Conservation (phyloP, 441 rosid genomes). For the Brassica hybrid region DNA sequence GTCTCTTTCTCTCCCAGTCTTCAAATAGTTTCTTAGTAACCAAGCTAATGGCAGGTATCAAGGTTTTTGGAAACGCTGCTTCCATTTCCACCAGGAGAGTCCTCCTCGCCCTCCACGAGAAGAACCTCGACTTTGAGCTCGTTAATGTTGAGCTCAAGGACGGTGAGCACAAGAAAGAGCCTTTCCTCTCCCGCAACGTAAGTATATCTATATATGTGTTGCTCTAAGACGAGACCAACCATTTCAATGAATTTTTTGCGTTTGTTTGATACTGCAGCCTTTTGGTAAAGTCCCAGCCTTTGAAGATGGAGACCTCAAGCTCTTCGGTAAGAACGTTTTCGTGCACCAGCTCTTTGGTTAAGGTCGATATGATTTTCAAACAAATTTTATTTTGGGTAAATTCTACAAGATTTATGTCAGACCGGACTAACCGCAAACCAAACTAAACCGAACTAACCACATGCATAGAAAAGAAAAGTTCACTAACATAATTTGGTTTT, state of each 20-base stretch:
- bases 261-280: constrained; percentile 54
- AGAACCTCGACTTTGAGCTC: constrained; percentile 64
- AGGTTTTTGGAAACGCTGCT: constrained; percentile 52
- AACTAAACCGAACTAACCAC: background rate
- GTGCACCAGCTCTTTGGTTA: background rate
- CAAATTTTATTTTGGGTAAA: background rate
- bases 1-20: constrained; percentile 14
- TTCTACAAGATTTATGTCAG: background rate
- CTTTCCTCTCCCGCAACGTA: constrained; percentile 67
- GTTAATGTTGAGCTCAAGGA: constrained; percentile 51
- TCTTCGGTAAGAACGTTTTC: constrained; percentile 55
- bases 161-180: constrained; percentile 66
- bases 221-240: background rate
- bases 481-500: constrained; percentile 3
- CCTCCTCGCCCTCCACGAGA: constrained; percentile 63
- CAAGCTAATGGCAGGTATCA: constrained; percentile 50
- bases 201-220: constrained; percentile 23
- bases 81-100: constrained; percentile 60
- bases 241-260: background rate
- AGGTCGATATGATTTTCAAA: background rate
- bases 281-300: constrained; percentile 78
- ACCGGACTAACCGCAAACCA: background rate
- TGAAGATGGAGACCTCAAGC: constrained; percentile 70
- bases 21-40: constrained; percentile 2
- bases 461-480: background rate